phyloP scores from a whole-genome alignment of 768 basidiomycete genomes.

The Suillus weaverae region DNA sequence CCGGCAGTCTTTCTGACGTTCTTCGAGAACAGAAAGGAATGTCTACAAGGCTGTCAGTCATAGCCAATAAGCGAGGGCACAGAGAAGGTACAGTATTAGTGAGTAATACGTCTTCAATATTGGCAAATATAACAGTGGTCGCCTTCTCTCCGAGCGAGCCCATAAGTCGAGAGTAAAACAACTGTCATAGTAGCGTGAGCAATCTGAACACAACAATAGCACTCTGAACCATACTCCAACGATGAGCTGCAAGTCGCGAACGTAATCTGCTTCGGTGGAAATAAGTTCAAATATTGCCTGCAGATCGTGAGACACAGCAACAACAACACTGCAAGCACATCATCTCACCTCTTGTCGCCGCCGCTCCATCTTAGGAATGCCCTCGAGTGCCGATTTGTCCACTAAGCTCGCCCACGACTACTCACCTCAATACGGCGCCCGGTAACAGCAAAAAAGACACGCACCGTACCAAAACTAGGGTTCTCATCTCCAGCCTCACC shows the following conservation, averaged over 20 bases:
- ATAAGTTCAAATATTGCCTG: conserved; percentile 95
- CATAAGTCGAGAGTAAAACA: conserved; percentile 83
- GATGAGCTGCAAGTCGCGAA: conserved; percentile 87
- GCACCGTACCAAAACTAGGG: conserved; percentile 2
- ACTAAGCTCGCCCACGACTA: conserved; percentile 94
- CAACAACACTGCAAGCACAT: background rate
- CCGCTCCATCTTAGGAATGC: conserved; percentile 75
- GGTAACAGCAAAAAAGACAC: conserved; percentile 2
- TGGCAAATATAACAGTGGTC: conserved; percentile 83
- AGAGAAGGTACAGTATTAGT: conserved; percentile 67
- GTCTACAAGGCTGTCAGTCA: conserved; percentile 41
- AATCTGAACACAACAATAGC: background rate
- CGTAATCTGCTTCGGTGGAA: conserved; percentile 85
- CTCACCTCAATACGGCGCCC: conserved; percentile 4
- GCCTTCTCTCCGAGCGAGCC: conserved; percentile 73
- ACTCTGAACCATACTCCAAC: conserved; percentile 63
- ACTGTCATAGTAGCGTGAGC: conserved; percentile 39
- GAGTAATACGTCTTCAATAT: conserved; percentile 89
- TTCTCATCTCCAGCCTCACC: conserved; percentile 37
- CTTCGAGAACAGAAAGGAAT: conserved; percentile 87
- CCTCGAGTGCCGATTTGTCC: conserved; percentile 79
- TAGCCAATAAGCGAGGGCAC: background rate
- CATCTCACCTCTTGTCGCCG: conserved; percentile 78
- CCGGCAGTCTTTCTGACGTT: conserved; percentile 88
- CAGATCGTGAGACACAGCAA: background rate